Conservation (phyloP, 1,139 yeast genomes). For the Pichia sp. region DNA sequence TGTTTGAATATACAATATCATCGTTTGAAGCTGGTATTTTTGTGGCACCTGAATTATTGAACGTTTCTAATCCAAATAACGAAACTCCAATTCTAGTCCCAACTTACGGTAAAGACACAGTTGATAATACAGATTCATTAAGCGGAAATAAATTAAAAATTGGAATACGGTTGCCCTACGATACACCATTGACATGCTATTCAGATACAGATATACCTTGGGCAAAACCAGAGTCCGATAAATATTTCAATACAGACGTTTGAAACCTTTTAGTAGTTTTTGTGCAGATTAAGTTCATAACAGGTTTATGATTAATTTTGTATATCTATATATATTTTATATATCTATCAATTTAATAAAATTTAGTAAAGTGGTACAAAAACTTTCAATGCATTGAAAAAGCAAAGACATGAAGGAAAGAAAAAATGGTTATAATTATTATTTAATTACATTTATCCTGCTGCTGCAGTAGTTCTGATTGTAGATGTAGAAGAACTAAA, state of each 20-base stretch:
- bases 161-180: constrained; percentile 43
- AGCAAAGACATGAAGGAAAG: too few relatives aligned
- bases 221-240: constrained; percentile 30
- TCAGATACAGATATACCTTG: constrained; percentile 42
- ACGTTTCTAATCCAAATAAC: constrained; percentile 8
- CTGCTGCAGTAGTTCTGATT: constrained; percentile 3
- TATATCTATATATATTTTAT: too few relatives aligned
- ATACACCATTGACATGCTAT: constrained; percentile 43
- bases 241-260: constrained; percentile 1
- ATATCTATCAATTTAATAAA: too few relatives aligned
- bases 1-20: constrained; percentile 19
- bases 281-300: too few relatives aligned
- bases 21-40: constrained; percentile 57
- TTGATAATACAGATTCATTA: constrained; percentile 14
- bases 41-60: constrained; percentile 29
- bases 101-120: constrained; percentile 35
- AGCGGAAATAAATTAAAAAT: constrained; percentile 8
- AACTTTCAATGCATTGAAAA: too few relatives aligned
- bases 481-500: constrained; percentile 14
- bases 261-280: background rate
- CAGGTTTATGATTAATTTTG: too few relatives aligned
- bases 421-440: too few relatives aligned
- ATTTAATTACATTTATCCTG: background rate
- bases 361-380: too few relatives aligned
- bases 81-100: constrained; percentile 29